Evolutionary conservation across 2,329 filamentous ascomycete species (phyloP).

Genomic region (Cytospora schulzeri): DNA sequence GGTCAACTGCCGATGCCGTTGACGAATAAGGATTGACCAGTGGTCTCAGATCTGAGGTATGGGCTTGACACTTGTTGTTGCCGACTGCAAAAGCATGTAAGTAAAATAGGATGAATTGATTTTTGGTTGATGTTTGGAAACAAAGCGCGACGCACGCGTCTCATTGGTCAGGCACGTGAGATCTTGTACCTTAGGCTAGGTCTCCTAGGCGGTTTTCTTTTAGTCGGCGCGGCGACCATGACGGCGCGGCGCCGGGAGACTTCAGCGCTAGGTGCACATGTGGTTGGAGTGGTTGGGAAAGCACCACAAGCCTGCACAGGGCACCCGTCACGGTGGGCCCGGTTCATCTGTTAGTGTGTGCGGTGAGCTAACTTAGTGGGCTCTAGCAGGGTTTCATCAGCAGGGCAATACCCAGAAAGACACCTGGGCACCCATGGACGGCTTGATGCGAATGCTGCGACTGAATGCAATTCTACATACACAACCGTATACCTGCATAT

Average conservation of each 20-base stretch:
- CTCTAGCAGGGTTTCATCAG: not conserved
- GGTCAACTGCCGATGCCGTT: conserved; percentile 13
- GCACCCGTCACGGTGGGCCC: not conserved
- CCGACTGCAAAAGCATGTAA: not conserved
- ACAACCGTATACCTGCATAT: too few species aligned
- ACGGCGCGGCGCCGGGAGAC: not conserved
- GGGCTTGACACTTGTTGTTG: not conserved
- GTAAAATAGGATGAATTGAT: not conserved
- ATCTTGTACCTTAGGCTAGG: not conserved
- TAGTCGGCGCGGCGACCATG: not conserved
- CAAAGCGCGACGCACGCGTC: not conserved
- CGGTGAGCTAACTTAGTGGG: not conserved
- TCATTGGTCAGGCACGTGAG: not conserved
- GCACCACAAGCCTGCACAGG: not conserved
- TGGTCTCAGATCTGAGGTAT: not conserved
- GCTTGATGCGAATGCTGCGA: not conserved
- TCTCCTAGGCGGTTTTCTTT: not conserved
- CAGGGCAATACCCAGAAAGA: not conserved
- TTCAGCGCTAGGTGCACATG: not conserved
- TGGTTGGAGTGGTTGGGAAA: not conserved
- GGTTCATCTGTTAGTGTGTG: not conserved
- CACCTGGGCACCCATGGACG: too few species aligned
- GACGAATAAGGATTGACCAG: not conserved
- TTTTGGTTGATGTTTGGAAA: not conserved
- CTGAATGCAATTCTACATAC: not conserved